phyloP scores from a whole-genome alignment of 257 asterid genomes.

The Solanum habrochaites region DNA sequence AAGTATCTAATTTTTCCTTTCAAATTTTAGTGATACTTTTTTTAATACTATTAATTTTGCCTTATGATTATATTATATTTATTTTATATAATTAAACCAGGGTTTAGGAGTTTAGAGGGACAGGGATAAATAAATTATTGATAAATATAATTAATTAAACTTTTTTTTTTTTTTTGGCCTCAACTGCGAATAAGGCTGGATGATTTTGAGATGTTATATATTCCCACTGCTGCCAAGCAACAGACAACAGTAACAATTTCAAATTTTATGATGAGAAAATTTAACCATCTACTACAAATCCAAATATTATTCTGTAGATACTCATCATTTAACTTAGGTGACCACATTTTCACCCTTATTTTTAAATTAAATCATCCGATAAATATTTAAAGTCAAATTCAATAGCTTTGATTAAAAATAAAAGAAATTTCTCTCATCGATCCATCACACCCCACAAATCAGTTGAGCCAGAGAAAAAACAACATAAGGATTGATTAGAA shows the following conservation, averaged over 20 bases:
- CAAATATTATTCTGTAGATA: background rate
- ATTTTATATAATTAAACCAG: background rate
- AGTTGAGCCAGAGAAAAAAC: background rate
- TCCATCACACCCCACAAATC: background rate
- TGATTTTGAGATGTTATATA: background rate
- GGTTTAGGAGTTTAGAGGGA: background rate
- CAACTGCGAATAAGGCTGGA: background rate
- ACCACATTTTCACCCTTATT: background rate
- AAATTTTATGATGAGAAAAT: background rate
- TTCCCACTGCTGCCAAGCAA: background rate
- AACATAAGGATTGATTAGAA: background rate
- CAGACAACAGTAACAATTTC: background rate
- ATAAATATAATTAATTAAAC: background rate
- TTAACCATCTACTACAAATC: background rate
- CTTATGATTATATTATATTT: too few species aligned
- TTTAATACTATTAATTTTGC: background rate
- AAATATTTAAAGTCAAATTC: background rate
- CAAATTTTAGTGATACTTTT: background rate
- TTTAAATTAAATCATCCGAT: background rate
- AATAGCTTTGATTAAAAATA: background rate
- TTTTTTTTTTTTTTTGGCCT: background rate
- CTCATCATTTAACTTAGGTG: background rate
- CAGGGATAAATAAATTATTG: background rate
- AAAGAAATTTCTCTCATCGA: background rate
- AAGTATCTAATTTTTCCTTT: background rate